phyloP scores from a whole-genome alignment of 176 grass and related monocot genomes.

The Musa acuminata region DNA sequence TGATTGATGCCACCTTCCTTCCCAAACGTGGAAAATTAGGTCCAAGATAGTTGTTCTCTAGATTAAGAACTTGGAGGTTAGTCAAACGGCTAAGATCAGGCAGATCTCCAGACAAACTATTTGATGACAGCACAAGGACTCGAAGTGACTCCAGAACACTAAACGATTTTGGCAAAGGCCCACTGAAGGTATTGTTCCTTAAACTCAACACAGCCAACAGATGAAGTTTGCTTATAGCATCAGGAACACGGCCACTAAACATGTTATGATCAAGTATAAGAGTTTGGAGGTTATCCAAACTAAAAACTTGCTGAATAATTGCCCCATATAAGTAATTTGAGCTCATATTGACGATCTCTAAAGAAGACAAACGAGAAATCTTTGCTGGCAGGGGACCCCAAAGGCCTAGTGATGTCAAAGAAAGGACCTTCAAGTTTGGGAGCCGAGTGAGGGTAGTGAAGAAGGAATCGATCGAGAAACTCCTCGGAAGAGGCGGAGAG shows the following conservation, averaged over 20 bases:
- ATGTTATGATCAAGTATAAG: slow-evolving; percentile 74
- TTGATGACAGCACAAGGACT: slow-evolving; percentile 54
- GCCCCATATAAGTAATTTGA: slow-evolving; percentile 64
- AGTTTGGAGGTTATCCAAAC: slow-evolving; percentile 47
- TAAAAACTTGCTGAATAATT: slow-evolving; percentile 39
- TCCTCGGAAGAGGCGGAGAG: slow-evolving; percentile 42
- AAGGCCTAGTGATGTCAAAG: slow-evolving; percentile 58
- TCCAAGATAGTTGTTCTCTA: slow-evolving; percentile 56
- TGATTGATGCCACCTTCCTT: slow-evolving; percentile 57
- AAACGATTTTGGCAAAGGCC: slow-evolving; percentile 53
- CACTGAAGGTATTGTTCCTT: slow-evolving; percentile 58
- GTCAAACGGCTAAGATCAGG: slow-evolving; percentile 50
- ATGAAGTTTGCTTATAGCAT: slow-evolving; percentile 34
- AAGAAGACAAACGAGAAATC: slow-evolving; percentile 32
- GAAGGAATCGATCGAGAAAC: slow-evolving; percentile 60
- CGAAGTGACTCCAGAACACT: slow-evolving; percentile 38
- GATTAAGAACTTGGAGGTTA: slow-evolving; percentile 61
- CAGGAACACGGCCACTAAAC: slow-evolving; percentile 41
- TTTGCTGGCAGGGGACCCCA: slow-evolving; percentile 73
- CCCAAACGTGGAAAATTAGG: slow-evolving; percentile 57
- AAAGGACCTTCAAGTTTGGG: slow-evolving; percentile 85
- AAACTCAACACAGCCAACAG: slow-evolving; percentile 63
- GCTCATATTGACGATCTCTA: slow-evolving; percentile 89
- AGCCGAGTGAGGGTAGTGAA: slow-evolving; percentile 67
- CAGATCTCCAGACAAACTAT: slow-evolving; percentile 57